phyloP scores from a whole-genome alignment of 1,139 yeast species.

The Tardiomyces digboiensis region DNA sequence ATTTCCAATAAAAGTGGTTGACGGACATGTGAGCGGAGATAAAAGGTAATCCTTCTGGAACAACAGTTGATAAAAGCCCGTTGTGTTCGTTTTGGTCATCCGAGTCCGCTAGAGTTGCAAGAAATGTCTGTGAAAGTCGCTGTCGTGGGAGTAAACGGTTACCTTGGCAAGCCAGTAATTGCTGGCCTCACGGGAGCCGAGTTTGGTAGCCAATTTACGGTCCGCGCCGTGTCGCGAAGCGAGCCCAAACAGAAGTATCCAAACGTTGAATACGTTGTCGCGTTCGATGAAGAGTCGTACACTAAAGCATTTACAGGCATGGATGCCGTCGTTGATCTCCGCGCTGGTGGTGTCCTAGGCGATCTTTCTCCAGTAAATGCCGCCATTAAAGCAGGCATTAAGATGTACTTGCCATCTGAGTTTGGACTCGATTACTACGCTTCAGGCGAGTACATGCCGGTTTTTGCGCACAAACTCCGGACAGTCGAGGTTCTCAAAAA shows the following conservation, averaged over 20 bases:
- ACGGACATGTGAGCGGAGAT: too few species aligned
- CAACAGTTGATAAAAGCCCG: too few species aligned
- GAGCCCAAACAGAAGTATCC: neutral
- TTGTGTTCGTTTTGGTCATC: too few species aligned
- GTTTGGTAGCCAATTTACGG: neutral
- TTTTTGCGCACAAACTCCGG: neutral
- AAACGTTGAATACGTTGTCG: neutral
- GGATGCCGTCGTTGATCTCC: neutral
- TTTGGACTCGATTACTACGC: neutral
- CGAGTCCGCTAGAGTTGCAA: too few species aligned
- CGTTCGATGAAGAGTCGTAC: neutral
- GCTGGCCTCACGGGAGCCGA: neutral
- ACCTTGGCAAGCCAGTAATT: neutral
- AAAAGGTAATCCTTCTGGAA: too few species aligned
- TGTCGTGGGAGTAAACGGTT: neutral
- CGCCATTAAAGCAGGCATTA: neutral
- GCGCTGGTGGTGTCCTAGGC: neutral
- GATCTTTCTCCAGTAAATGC: neutral
- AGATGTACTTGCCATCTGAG: neutral
- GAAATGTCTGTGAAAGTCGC: neutral
- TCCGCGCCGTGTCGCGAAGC: neutral
- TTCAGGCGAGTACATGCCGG: neutral
- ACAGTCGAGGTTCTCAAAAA: neutral
- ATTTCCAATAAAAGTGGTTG: too few species aligned
- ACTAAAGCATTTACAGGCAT: neutral